Conservation (phyloP, 1,139 yeast genomes). For the Hyphopichia buzzinii region DNA sequence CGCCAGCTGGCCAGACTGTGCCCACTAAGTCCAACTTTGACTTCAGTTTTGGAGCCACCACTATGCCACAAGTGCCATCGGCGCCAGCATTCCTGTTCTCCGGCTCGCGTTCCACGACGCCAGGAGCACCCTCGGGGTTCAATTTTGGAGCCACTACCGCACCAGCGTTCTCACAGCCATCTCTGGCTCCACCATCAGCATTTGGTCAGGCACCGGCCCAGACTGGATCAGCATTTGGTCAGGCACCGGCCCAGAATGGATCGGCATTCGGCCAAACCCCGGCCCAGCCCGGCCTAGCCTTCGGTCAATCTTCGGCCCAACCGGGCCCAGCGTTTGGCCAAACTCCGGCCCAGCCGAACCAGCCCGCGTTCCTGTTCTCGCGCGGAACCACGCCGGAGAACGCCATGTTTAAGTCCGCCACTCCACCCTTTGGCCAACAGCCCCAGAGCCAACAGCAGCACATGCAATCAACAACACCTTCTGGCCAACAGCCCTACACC, state of each 20-base stretch:
- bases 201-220: slow-evolving; percentile 7
- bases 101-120: slow-evolving; percentile 3
- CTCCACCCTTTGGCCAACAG: neutral
- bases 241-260: neutral
- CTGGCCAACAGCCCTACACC: slow-evolving; percentile 5
- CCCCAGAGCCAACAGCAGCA: neutral
- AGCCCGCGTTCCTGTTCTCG: neutral
- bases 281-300: slow-evolving; percentile 1
- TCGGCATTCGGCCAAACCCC: slow-evolving; percentile 5
- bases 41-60: slow-evolving; percentile 7
- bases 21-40: slow-evolving; percentile 3
- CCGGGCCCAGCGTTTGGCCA: slow-evolving; percentile 5
- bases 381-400: neutral
- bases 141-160: slow-evolving; percentile 5
- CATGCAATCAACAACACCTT: neutral
- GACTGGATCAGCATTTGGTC: slow-evolving; percentile 5
- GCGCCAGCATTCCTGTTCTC: slow-evolving; percentile 4
- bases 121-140: slow-evolving; percentile 9
- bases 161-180: neutral
- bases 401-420: neutral
- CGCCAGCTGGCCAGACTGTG: neutral
- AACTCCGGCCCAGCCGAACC: neutral
- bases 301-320: slow-evolving; percentile 4
- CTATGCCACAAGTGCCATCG: slow-evolving; percentile 2
- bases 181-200: slow-evolving; percentile 7